Evolutionary conservation across 2,329 filamentous ascomycete genomes (phyloP).

Genomic region (Rhinocladiella mackenziei): DNA sequence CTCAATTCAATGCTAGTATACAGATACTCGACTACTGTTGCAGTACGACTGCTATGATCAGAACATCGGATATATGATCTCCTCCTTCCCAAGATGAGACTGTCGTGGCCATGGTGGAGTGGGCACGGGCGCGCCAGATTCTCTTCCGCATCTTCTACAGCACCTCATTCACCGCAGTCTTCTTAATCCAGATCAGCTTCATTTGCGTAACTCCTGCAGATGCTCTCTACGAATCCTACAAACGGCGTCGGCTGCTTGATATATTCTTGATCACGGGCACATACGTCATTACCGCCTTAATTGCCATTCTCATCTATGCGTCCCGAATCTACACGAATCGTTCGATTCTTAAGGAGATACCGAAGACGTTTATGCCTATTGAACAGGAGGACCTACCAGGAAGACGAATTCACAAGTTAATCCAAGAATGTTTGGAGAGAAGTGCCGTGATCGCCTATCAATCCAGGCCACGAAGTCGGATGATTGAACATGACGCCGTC

Average conservation of each 20-base stretch:
- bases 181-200: slow-evolving; percentile 67
- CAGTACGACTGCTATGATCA: not conserved
- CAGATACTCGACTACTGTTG: not conserved
- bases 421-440: slow-evolving; percentile 66
- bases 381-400: slow-evolving; percentile 73
- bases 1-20: not conserved
- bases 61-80: slow-evolving; percentile 5
- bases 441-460: slow-evolving; percentile 81
- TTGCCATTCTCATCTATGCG: slow-evolving; percentile 73
- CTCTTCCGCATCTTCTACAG: slow-evolving; percentile 79
- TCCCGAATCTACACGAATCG: slow-evolving; percentile 83
- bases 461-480: slow-evolving; percentile 62
- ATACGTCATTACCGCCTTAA: slow-evolving; percentile 67
- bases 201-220: slow-evolving; percentile 78
- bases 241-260: slow-evolving; percentile 66
- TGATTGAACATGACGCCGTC: slow-evolving; percentile 37
- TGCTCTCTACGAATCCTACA: slow-evolving; percentile 70
- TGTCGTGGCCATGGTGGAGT: slow-evolving; percentile 5
- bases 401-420: slow-evolving; percentile 69
- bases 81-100: slow-evolving; percentile 10
- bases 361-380: slow-evolving; percentile 79
- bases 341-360: slow-evolving; percentile 73
- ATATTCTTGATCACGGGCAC: slow-evolving; percentile 74
- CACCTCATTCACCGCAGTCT: slow-evolving; percentile 70
- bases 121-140: slow-evolving; percentile 32